Evolutionary conservation across 805 yeast species (phyloP).

Genomic region (Metschnikowia koreensis): DNA sequence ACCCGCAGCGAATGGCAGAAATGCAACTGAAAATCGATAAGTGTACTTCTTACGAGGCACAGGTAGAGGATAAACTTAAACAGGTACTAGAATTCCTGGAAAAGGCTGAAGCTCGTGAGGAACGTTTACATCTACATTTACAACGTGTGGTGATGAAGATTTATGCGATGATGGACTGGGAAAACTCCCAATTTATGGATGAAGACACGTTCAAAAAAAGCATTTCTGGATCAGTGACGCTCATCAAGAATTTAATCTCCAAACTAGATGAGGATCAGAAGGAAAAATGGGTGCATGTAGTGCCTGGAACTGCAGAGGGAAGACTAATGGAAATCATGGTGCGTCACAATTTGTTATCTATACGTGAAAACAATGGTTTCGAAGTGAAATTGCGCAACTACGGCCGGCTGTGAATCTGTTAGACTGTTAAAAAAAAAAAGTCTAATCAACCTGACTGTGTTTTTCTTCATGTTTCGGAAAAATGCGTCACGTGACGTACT

Average conservation of each 20-base stretch:
- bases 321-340: conserved; percentile 16
- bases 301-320: conserved; percentile 13
- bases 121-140: conserved; percentile 15
- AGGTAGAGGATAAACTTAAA: conserved; percentile 2
- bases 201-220: conserved; percentile 16
- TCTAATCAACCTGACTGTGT: neutral
- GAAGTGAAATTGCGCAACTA: conserved; percentile 5
- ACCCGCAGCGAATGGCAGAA: conserved; percentile 13
- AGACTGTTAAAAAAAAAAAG: no score
- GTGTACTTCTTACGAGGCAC: conserved; percentile 6
- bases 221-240: conserved; percentile 10
- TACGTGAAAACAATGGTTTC: neutral
- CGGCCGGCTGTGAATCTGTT: neutral
- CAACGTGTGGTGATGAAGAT: conserved; percentile 20
- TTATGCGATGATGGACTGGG: conserved; percentile 25
- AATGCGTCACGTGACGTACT: no score
- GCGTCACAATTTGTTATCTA: conserved; percentile 12
- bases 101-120: conserved; percentile 9
- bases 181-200: conserved; percentile 19
- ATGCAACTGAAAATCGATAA: conserved; percentile 6
- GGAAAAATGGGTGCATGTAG: conserved; percentile 12
- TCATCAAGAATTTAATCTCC: conserved; percentile 13
- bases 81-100: conserved; percentile 1
- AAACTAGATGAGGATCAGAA: conserved; percentile 4
- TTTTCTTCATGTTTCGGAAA: neutral